A percentile compares a stretch with the other conserved stretches of the same genome.
Evolutionary conservation across 1,139 yeast genomes (phyloP).

Genomic region (Geotrichum candidum): DNA sequence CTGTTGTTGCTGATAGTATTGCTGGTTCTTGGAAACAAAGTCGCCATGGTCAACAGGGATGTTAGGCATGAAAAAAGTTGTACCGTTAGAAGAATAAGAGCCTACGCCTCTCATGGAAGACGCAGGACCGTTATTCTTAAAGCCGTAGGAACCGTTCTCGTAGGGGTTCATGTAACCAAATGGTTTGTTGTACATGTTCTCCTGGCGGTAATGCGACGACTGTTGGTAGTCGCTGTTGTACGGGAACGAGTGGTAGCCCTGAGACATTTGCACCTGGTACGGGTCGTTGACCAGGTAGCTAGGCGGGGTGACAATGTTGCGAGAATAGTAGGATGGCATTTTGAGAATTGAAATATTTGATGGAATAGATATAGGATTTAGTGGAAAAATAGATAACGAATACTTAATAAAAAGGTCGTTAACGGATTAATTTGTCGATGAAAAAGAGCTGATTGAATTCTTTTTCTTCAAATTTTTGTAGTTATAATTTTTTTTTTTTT

Average conservation of each 20-base stretch:
- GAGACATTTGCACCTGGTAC: conserved; percentile 8
- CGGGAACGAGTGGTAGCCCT: conserved; percentile 9
- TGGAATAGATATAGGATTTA: background rate
- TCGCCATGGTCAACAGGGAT: conserved; percentile 24
- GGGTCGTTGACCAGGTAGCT: conserved; percentile 19
- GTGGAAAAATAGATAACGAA: conserved; percentile 15
- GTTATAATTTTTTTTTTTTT: background rate
- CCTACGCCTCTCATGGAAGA: conserved; percentile 14
- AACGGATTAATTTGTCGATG: background rate
- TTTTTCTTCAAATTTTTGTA: background rate
- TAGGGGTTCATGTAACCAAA: conserved; percentile 7
- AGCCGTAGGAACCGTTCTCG: conserved; percentile 13
- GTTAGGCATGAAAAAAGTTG: conserved; percentile 26
- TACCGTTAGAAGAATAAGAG: conserved; percentile 25
- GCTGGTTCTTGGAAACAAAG: conserved; percentile 14
- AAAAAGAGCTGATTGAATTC: background rate
- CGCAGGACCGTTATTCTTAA: conserved; percentile 11
- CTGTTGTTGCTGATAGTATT: conserved; percentile 20
- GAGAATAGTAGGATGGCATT: conserved; percentile 27
- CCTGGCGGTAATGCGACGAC: conserved; percentile 13
- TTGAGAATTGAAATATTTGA: background rate
- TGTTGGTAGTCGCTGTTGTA: conserved; percentile 15
- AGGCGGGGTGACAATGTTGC: conserved; percentile 26
- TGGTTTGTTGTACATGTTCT: conserved; percentile 8
- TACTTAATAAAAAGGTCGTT: conserved; percentile 30